Evolutionary conservation across 768 basidiomycete genomes (phyloP).

Genomic region (Termitomyces sp.): DNA sequence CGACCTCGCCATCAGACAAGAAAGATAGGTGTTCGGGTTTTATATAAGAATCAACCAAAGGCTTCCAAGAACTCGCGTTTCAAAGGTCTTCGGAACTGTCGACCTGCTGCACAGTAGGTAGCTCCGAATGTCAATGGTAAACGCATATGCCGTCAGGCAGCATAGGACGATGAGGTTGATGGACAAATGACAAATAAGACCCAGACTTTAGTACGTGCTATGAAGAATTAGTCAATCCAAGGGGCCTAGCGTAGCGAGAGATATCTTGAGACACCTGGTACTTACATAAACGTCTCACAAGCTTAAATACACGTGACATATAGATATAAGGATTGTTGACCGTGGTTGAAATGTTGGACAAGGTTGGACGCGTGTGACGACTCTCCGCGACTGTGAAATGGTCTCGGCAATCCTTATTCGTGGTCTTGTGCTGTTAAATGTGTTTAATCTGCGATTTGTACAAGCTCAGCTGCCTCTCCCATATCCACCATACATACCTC

Average conservation of each 20-base stretch:
- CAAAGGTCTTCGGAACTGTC: neutral
- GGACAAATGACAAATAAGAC: neutral
- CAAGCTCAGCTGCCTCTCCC: constrained; percentile 61
- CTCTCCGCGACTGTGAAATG: constrained; percentile 7
- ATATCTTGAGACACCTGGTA: too few species aligned
- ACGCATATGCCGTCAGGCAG: neutral
- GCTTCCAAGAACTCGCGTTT: neutral
- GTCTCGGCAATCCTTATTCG: constrained; percentile 17
- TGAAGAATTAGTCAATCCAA: neutral
- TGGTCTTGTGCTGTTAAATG: constrained; percentile 16
- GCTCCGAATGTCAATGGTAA: neutral
- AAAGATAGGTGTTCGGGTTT: neutral
- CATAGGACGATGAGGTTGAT: neutral
- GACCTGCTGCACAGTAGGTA: neutral
- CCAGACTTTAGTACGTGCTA: neutral
- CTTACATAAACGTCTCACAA: too few species aligned
- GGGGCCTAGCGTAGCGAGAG: too few species aligned
- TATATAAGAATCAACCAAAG: neutral
- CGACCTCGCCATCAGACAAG: neutral
- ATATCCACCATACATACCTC: constrained; percentile 59
- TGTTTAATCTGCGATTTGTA: constrained; percentile 19
- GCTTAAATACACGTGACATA: neutral
- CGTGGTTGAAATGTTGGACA: neutral
- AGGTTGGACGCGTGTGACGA: neutral
- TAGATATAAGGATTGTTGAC: neutral